A percentile compares a stretch with the other conserved stretches of the same genome.
Evolutionary conservation across 345 rosid genomes (phyloP).

Genomic region (Murraya paniculata): DNA sequence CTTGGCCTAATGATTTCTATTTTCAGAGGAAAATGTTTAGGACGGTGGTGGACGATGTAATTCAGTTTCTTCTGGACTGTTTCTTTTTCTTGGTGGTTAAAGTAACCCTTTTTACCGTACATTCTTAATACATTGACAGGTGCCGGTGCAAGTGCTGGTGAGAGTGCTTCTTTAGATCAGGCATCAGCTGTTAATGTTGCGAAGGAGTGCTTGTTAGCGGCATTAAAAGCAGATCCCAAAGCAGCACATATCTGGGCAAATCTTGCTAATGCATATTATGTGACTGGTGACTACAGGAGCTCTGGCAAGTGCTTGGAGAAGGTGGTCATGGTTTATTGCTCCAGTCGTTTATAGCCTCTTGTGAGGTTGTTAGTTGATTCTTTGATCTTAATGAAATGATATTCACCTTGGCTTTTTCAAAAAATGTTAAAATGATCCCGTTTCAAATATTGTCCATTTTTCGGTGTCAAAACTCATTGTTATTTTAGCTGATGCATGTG

Average conservation of each 20-base stretch:
- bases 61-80: slow-evolving; percentile 4
- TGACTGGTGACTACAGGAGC: slow-evolving; percentile 78
- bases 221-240: slow-evolving; percentile 72
- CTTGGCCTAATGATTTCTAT: slow-evolving; percentile 3
- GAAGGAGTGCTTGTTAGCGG: slow-evolving; percentile 79
- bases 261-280: slow-evolving; percentile 77
- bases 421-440: not conserved
- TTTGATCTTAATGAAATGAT: slow-evolving; percentile 25
- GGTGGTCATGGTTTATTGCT: slow-evolving; percentile 72
- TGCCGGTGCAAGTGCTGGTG: slow-evolving; percentile 78
- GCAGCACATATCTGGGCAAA: slow-evolving; percentile 79
- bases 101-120: not conserved
- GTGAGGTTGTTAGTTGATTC: slow-evolving; percentile 56
- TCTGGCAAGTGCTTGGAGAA: slow-evolving; percentile 98
- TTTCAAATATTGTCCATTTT: not conserved
- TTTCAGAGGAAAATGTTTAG: not conserved
- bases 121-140: slow-evolving; percentile 42
- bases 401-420: slow-evolving; percentile 12
- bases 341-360: slow-evolving; percentile 38
- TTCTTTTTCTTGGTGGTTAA: not conserved
- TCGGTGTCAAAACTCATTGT: not conserved
- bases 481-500: slow-evolving; percentile 9
- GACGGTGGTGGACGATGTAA: slow-evolving; percentile 1
- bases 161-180: slow-evolving; percentile 55
- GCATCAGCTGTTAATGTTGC: slow-evolving; percentile 65